Evolutionary conservation across 2,329 filamentous ascomycete genomes (phyloP).

Genomic region (Zalaria sp.): DNA sequence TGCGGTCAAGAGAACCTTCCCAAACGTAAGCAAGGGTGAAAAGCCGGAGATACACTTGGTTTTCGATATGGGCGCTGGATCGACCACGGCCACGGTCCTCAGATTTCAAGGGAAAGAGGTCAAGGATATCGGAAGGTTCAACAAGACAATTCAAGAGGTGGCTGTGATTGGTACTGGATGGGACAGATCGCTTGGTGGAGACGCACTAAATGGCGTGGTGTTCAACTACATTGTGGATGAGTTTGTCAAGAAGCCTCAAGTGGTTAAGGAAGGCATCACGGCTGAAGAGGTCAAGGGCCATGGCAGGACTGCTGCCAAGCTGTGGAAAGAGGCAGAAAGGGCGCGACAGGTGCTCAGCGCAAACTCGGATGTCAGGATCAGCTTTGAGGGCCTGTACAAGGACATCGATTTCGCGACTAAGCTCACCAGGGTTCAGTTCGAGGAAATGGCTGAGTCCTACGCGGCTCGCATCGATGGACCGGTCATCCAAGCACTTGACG

Average conservation of each 20-base stretch:
- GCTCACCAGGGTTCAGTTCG: slow-evolving; percentile 65
- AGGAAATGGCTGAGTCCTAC: slow-evolving; percentile 57
- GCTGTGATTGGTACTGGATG: slow-evolving; percentile 74
- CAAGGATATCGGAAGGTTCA: slow-evolving; percentile 84
- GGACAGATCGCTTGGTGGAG: slow-evolving; percentile 82
- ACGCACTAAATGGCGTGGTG: slow-evolving; percentile 76
- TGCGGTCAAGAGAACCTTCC: slow-evolving; percentile 80
- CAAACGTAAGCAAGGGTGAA: slow-evolving; percentile 64
- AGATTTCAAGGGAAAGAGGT: slow-evolving; percentile 79
- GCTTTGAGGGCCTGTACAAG: slow-evolving; percentile 81
- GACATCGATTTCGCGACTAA: slow-evolving; percentile 92
- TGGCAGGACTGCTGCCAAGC: slow-evolving; percentile 72
- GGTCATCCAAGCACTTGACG: slow-evolving; percentile 59
- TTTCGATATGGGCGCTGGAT: slow-evolving; percentile 96
- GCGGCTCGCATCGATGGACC: slow-evolving; percentile 53
- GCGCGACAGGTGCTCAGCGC: slow-evolving; percentile 83
- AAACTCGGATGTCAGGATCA: slow-evolving; percentile 66
- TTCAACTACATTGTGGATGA: slow-evolving; percentile 76
- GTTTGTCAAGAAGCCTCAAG: slow-evolving; percentile 52
- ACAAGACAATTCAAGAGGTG: slow-evolving; percentile 96
- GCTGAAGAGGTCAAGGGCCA: slow-evolving; percentile 53
- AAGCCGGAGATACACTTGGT: slow-evolving; percentile 87
- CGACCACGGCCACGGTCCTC: slow-evolving; percentile 76
- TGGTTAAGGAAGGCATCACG: slow-evolving; percentile 50
- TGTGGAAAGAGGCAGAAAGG: slow-evolving; percentile 86